Percentiles rank a stretch among this genome's conserved stretches.
Conservation (phyloP, 1,284 basidiomycete genomes). For the Golubevia pallescens region DNA sequence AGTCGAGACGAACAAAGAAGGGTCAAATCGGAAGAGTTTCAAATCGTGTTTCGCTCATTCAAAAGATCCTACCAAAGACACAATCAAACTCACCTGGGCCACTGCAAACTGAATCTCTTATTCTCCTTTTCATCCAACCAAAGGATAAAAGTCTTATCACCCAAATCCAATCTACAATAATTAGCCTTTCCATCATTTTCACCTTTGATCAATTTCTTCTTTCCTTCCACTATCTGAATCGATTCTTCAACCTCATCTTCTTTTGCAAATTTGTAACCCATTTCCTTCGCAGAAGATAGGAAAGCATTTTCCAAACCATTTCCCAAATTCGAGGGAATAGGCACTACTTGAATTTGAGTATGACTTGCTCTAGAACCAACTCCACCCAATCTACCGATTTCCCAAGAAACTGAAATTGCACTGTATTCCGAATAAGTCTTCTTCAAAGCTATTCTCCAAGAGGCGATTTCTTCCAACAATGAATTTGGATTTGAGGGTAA, state of each 20-base stretch:
- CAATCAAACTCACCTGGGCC: slow-evolving; percentile 10
- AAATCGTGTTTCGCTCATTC: slow-evolving; percentile 3
- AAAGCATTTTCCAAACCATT: slow-evolving; percentile 17
- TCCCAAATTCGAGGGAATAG: slow-evolving; percentile 12
- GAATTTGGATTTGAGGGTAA: neutral
- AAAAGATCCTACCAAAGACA: too few relatives aligned
- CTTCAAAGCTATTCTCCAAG: slow-evolving; percentile 16
- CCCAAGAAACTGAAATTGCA: slow-evolving; percentile 22
- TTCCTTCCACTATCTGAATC: neutral
- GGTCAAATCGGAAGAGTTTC: neutral
- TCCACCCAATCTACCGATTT: slow-evolving; percentile 22
- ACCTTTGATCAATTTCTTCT: neutral
- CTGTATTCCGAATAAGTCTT: slow-evolving; percentile 19
- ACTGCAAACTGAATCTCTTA: slow-evolving; percentile 22
- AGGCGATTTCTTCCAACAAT: slow-evolving; percentile 22
- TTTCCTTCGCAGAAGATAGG: slow-evolving; percentile 6
- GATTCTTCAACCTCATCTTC: slow-evolving; percentile 9
- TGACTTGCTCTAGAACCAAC: slow-evolving; percentile 39
- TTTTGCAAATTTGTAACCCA: slow-evolving; percentile 16
- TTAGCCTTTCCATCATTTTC: slow-evolving; percentile 10
- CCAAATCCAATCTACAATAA: slow-evolving; percentile 16
- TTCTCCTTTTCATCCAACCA: slow-evolving; percentile 10
- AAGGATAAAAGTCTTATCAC: slow-evolving; percentile 8
- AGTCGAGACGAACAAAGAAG: slow-evolving; percentile 15
- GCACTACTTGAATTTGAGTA: slow-evolving; percentile 46